phyloP scores from a whole-genome alignment of 2,329 filamentous ascomycete genomes.

The Hypoxylon sp. region DNA sequence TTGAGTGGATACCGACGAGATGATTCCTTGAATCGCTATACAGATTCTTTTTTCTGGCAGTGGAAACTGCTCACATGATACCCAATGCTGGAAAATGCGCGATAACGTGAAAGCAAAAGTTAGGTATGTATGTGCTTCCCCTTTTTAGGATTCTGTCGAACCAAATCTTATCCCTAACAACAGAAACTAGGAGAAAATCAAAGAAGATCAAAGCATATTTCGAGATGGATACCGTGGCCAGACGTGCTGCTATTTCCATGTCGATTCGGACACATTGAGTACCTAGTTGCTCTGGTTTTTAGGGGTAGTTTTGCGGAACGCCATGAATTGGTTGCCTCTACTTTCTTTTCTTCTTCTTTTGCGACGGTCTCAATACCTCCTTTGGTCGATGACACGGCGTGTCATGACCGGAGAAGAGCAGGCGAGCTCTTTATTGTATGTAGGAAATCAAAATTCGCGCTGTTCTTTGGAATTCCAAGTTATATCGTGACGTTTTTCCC shows the following conservation, averaged over 20 bases:
- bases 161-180: background rate
- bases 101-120: background rate
- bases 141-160: background rate
- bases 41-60: background rate
- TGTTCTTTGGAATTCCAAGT: no score
- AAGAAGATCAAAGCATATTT: background rate
- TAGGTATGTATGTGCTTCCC: background rate
- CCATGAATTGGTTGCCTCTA: background rate
- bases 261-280: background rate
- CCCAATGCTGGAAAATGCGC: background rate
- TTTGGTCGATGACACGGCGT: background rate
- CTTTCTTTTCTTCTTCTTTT: background rate
- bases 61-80: background rate
- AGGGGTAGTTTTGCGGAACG: background rate
- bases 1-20: conserved; percentile 1
- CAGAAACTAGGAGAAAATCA: background rate
- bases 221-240: background rate
- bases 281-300: background rate
- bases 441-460: background rate
- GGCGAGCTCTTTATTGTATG: background rate
- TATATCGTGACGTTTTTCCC: no score
- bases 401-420: background rate
- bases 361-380: background rate
- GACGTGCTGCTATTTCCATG: background rate
- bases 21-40: background rate